These are phyloP conservation scores for Ustilago bromivora DNA, from an alignment of 1,284 basidiomycete genomes.

Conservation along the genomic window DNA sequence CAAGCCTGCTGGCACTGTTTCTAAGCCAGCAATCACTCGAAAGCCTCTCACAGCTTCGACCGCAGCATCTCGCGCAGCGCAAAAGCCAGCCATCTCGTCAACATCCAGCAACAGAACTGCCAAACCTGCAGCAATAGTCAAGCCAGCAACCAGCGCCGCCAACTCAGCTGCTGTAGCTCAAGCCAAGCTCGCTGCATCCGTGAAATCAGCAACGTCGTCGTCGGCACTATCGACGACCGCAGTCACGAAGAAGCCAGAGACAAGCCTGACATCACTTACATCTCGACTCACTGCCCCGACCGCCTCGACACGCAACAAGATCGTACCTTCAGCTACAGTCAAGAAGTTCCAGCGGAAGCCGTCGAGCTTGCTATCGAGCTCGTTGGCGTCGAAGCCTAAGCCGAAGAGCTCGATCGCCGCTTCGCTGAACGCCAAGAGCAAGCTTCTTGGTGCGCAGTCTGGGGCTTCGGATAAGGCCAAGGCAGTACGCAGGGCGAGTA, in stretches of 20 bases:
- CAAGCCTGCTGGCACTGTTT: slow-evolving; percentile 11
- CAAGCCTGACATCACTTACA: not conserved
- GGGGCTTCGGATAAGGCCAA: slow-evolving; percentile 11
- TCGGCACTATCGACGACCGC: not conserved
- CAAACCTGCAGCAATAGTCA: not conserved
- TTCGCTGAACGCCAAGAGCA: slow-evolving; percentile 29
- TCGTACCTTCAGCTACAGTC: slow-evolving; percentile 22
- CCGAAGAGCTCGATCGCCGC: slow-evolving; percentile 35
- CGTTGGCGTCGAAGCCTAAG: not conserved
- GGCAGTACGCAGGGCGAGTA: slow-evolving; percentile 23
- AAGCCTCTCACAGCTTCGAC: slow-evolving; percentile 9
- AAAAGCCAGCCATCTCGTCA: not conserved
- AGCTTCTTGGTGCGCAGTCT: slow-evolving; percentile 18
- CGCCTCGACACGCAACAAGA: slow-evolving; percentile 42
- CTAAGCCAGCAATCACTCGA: not conserved
- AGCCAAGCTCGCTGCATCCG: slow-evolving; percentile 2
- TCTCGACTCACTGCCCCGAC: slow-evolving; percentile 36
- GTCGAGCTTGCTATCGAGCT: slow-evolving; percentile 7
- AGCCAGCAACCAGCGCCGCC: not conserved
- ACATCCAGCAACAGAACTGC: not conserved
- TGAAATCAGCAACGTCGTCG: slow-evolving; percentile 2
- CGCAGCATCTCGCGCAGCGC: not conserved
- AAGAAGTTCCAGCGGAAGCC: slow-evolving; percentile 37
- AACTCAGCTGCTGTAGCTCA: slow-evolving; percentile 12
- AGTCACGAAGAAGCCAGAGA: slow-evolving; percentile 5